Percentiles rank a stretch among this genome's conserved stretches.
Evolutionary conservation across 257 asterid species (phyloP).

Genomic region (Solanum chilense): DNA sequence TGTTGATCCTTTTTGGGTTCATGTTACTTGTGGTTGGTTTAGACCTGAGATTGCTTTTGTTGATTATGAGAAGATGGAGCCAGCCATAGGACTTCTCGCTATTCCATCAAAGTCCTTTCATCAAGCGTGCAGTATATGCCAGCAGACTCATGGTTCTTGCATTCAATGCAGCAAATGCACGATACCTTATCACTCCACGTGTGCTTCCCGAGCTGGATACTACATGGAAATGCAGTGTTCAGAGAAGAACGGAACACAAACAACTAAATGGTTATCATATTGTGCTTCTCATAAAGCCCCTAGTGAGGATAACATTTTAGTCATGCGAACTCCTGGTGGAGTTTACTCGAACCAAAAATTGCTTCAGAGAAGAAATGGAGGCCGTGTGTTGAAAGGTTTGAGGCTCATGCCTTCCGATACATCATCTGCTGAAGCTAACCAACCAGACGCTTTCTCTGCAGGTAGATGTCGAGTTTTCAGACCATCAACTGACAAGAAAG

Average conservation of each 20-base stretch:
- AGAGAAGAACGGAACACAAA: not conserved
- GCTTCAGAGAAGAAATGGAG: not conserved
- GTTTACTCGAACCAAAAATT: not conserved
- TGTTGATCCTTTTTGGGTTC: conserved; percentile 1
- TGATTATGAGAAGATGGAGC: not conserved
- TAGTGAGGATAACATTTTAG: not conserved
- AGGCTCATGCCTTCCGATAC: not conserved
- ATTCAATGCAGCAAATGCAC: not conserved
- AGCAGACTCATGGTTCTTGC: conserved; percentile 3
- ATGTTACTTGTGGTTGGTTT: conserved; percentile 5
- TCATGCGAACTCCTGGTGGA: not conserved
- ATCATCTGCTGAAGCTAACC: not conserved
- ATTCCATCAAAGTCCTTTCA: not conserved
- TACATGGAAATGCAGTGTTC: not conserved
- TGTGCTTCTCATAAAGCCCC: not conserved
- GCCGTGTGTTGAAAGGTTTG: not conserved
- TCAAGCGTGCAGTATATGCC: not conserved
- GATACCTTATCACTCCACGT: not conserved
- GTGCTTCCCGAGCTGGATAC: not conserved
- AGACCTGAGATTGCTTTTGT: not conserved
- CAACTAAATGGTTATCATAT: not conserved
- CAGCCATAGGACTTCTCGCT: not conserved
- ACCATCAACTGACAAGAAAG: not conserved
- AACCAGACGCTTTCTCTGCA: not conserved
- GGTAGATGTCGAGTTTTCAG: not conserved